Evolutionary conservation across 2,329 filamentous ascomycete genomes (phyloP), one percentile per base, ranked within the genome.

Genomic region (Arthrobotrys entomopaga): DNA sequence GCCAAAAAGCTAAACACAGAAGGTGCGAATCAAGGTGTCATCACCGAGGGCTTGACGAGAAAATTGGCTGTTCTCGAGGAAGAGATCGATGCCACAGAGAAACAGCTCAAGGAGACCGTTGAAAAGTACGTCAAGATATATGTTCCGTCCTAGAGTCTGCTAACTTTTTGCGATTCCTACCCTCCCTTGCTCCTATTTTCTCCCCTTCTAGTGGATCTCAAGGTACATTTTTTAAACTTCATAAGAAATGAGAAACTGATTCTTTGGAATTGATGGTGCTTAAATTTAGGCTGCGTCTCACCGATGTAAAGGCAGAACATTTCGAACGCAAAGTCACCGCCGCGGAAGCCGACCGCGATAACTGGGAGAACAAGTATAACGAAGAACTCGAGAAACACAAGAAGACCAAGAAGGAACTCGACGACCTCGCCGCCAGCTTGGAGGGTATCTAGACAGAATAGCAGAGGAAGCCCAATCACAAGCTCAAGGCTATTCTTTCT

Each of bases 261-360:
- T 50, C 67, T 42, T 34, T 34, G 29, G 56, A 56, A 73, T 73
- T 73, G 69, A 66, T 73, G 38, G 66, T 61, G 60, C 69, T 73
- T 66, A 73, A 73, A 57, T 69, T 77, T 79, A 99, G 95, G 86
- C 92, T 98, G 81, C 93, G 95, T 83, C 93, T 97, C 86, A 97
- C 95, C 85, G 95, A 99, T 83, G 93, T 98, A 85, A 98, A 98
- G 87, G 93, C 94, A 81, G 95, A 94, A 80, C 94, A 99, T 86
- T 98, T 94, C 84, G 95, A 99, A 86, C 95, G 95, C 85, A 98
- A 98, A 87, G 95, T 98, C 79, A 92, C 97, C 84, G 94, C 95
- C 80, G 89, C 97, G 81, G 95, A 99, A 85, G 86, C 88, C 81
- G 88, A 93, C 82, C 91, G 92, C 80, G 93, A 97, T 84, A 89